Evolutionary conservation across 2,329 filamentous ascomycete species (phyloP).

Genomic region (Colletotrichum echinochloae): DNA sequence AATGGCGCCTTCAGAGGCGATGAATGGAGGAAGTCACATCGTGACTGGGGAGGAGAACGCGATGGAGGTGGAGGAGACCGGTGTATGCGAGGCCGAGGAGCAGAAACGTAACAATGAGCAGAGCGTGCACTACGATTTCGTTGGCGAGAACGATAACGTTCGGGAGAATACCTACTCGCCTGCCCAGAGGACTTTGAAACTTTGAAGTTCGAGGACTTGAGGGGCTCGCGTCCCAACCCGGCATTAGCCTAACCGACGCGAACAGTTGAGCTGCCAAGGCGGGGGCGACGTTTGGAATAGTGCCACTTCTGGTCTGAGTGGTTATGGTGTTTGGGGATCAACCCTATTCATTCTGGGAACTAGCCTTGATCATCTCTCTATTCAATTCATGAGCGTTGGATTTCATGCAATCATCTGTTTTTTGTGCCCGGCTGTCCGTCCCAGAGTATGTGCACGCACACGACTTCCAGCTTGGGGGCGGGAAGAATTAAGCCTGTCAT

Average conservation of each 20-base stretch:
- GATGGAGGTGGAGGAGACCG: not conserved
- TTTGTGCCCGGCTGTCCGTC: conserved; percentile 14
- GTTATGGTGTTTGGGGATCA: not conserved
- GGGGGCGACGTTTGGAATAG: not conserved
- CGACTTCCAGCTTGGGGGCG: not conserved
- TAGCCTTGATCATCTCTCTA: not conserved
- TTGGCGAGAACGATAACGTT: not conserved
- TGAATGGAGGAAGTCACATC: not conserved
- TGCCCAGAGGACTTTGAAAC: not conserved
- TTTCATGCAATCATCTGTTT: not conserved
- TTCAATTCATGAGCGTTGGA: not conserved
- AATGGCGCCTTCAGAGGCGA: not conserved
- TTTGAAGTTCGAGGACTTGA: not conserved
- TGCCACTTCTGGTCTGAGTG: too few relatives aligned
- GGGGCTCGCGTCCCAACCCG: not conserved
- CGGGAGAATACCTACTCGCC: not conserved
- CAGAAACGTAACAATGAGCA: not conserved
- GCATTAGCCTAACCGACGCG: not conserved
- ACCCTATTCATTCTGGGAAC: not conserved
- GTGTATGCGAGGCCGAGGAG: not conserved
- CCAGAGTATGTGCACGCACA: conserved; percentile 6
- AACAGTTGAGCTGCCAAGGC: too few relatives aligned
- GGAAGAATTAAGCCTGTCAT: conserved; percentile 4
- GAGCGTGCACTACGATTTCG: not conserved
- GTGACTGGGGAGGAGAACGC: not conserved